A percentile compares a stretch with the other conserved stretches of the same genome.
These are phyloP conservation scores for Penicillium egyptiacum DNA, from an alignment of 495 filamentous ascomycete genomes.

Conservation along the genomic window DNA sequence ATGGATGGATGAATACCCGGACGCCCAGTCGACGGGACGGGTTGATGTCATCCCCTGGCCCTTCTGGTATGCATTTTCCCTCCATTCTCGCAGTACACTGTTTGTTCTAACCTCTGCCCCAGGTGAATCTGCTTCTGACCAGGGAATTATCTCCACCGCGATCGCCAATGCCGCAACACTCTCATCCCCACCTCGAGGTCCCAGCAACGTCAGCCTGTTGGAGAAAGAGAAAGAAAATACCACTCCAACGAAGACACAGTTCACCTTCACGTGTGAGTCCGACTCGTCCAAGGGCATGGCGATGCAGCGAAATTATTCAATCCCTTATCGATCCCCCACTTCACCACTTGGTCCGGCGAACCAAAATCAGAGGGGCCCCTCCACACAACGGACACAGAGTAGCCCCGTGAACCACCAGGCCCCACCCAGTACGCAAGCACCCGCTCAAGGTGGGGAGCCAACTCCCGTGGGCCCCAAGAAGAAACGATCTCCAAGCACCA, in stretches of 20 bases:
- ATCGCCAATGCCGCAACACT: constrained; percentile 83
- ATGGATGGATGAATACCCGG: constrained; percentile 38
- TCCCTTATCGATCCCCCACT: constrained; percentile 37
- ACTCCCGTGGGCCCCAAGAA: constrained; percentile 51
- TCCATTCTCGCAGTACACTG: neutral
- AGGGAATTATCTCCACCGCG: constrained; percentile 85
- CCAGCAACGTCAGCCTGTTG: constrained; percentile 74
- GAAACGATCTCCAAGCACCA: constrained; percentile 56
- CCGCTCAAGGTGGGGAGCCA: constrained; percentile 40
- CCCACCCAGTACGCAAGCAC: constrained; percentile 31
- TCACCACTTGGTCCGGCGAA: constrained; percentile 29
- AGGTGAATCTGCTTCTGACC: constrained; percentile 48
- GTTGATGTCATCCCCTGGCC: constrained; percentile 40
- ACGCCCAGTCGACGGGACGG: constrained; percentile 40
- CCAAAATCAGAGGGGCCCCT: constrained; percentile 40
- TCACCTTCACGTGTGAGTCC: constrained; percentile 87
- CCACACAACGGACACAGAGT: constrained; percentile 64
- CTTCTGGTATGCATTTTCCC: constrained; percentile 33
- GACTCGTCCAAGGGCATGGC: constrained; percentile 66
- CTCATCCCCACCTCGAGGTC: constrained; percentile 57
- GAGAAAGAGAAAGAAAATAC: constrained; percentile 70
- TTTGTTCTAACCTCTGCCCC: constrained; percentile 15
- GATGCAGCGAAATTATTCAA: constrained; percentile 44
- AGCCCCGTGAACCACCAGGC: constrained; percentile 47
- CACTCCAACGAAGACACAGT: constrained; percentile 70